Base-by-base conservation (phyloP, 441 rosid species). In the Omphalea diandra region DNA sequence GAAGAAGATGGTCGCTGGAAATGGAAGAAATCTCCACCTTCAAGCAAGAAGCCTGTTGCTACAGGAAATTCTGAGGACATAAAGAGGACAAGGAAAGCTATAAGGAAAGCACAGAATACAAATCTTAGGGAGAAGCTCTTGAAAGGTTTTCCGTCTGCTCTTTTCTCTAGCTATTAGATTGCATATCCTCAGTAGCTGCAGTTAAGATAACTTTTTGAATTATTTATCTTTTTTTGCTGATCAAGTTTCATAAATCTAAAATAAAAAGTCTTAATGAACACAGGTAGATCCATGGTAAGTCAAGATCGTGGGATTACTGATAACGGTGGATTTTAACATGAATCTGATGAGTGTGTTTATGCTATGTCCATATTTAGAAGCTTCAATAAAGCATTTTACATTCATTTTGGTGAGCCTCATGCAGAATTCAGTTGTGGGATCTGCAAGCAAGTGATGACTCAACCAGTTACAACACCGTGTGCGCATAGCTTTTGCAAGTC, bases 21-120 rank as follows among this genome's bases (percentile, higher is more conserved):
- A 69, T 94, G 98, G 97, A 75, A 78, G 68, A 90, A 75, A 54
- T 54, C 90, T 67, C 88, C 93, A 6, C 97, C 98, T 24, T 57
- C 32, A 35, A 90, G 95, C 68, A 82, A 54, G 75, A 85, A 79
- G 68, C 50, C 72, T n/a, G 71, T 81, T 24, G 54, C 20, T 63
- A 55, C 63, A 56, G 73, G 38, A 53, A 72, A 72, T 68, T 44
- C 80, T 41, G 81, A 38, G 27, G 85, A 75, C 27, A 71, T 77
- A 55, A 87, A 81, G 77, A 67, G 67, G n/a, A 9, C 73, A 41
- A 73, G 80, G 75, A 79, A 57, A 72, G 55, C 18, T 5, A 72
- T 47, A 44, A 77, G 78, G 81, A 58, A 47, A 67, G 68, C 80
- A 7, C 77, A 59, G 33, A 52, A 29, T 29, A 41, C 49, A 43